A percentile compares a stretch with the other conserved stretches of the same genome.
These are phyloP conservation scores for Cyclotella atomus DNA, from an alignment of 108 stramenopile genomes.

Conservation along the genomic window DNA sequence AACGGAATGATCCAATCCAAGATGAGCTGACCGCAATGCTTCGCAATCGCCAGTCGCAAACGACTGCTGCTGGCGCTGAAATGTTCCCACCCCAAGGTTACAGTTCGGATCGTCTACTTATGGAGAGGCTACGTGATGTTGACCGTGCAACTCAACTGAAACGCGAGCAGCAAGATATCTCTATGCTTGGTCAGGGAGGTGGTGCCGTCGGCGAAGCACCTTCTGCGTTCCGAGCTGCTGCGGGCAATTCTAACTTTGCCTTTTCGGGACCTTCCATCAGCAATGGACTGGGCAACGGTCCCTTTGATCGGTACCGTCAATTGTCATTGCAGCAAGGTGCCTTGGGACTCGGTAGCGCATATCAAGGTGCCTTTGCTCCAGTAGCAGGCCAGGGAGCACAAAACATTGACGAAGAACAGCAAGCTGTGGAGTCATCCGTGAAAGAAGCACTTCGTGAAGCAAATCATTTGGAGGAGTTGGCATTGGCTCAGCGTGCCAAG, in stretches of 20 bases:
- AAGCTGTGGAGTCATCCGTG: constrained; percentile 17
- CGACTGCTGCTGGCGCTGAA: background rate
- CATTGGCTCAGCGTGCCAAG: constrained; percentile 35
- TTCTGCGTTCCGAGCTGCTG: background rate
- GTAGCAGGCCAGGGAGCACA: background rate
- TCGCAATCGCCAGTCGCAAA: constrained; percentile 10
- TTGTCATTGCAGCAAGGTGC: background rate
- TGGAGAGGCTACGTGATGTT: constrained; percentile 27
- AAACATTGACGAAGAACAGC: background rate
- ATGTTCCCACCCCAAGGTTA: constrained; percentile 10
- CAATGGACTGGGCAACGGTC: constrained; percentile 11
- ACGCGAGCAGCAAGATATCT: constrained; percentile 22
- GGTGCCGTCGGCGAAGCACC: background rate
- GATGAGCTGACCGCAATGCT: constrained; percentile 28
- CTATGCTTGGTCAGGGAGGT: background rate
- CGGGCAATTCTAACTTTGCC: constrained; percentile 1
- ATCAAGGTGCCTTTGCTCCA: background rate
- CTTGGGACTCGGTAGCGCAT: background rate
- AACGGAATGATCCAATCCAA: constrained; percentile 16
- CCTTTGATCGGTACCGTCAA: constrained; percentile 11
- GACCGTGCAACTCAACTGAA: constrained; percentile 15
- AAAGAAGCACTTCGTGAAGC: constrained; percentile 37
- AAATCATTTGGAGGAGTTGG: constrained; percentile 38
- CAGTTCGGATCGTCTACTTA: constrained; percentile 27
- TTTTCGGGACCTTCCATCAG: constrained; percentile 9